phyloP scores from a whole-genome alignment of 306 rosid species.

The Cucurbita maxima region DNA sequence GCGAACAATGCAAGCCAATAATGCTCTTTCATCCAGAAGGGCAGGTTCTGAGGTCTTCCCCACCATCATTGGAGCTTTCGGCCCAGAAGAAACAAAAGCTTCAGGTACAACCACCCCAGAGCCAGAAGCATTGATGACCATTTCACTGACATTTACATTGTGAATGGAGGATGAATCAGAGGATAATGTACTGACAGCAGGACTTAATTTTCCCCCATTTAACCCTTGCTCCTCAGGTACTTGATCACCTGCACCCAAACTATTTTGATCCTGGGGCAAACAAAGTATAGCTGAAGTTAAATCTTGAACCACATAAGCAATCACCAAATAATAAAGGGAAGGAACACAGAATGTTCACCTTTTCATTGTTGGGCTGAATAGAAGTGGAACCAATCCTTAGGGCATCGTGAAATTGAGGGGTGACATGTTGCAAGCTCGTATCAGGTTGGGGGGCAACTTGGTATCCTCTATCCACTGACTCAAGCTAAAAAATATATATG shows the following conservation, averaged over 20 bases:
- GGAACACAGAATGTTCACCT: constrained; percentile 20
- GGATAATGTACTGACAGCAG: constrained; percentile 27
- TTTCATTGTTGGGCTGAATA: constrained; percentile 38
- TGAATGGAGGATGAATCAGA: constrained; percentile 25
- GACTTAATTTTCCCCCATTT: constrained; percentile 31
- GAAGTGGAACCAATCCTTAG: constrained; percentile 47
- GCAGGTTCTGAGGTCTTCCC: constrained; percentile 35
- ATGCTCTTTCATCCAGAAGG: constrained; percentile 75
- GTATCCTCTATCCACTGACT: constrained; percentile 43
- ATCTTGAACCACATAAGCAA: not conserved
- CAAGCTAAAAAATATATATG: constrained; percentile 22
- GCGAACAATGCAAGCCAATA: constrained; percentile 80
- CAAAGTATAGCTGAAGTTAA: constrained; percentile 6
- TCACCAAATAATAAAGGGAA: not conserved
- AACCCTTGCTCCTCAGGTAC: constrained; percentile 34
- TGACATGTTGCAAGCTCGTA: constrained; percentile 51
- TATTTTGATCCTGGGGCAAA: constrained; percentile 37
- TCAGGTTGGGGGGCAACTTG: constrained; percentile 41
- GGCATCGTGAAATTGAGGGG: constrained; percentile 64
- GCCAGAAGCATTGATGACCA: constrained; percentile 20
- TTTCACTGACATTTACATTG: constrained; percentile 33
- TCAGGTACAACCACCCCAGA: constrained; percentile 39
- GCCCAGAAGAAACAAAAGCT: constrained; percentile 37
- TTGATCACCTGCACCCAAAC: constrained; percentile 21
- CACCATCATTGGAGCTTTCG: constrained; percentile 14